Evolutionary conservation across 495 filamentous ascomycete genomes (phyloP), one percentile per base, ranked within the genome.

Genomic region (Hyphodiscus hymeniophilus): DNA sequence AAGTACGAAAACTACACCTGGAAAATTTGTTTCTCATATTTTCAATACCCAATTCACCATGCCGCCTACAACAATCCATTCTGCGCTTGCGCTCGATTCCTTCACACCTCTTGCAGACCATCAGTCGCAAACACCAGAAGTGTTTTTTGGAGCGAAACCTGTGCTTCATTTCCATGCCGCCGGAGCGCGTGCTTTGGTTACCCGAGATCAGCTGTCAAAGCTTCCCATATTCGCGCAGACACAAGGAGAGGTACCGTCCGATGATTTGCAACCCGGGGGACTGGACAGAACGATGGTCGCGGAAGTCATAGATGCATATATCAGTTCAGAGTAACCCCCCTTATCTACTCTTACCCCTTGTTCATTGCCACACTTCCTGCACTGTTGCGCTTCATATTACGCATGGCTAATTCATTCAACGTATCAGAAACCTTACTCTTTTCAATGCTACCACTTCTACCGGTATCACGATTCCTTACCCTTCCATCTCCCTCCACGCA

Each of bases 401-500:
- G n/a, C 15, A 36, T 36, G 6, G 6, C 34, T 36, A 36, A 22
- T 41, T 43, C 10, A 45, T n/a, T 26, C 17, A 12, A 26, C 16
- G 8, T 10, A 18, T 5, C 47, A 94, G 88, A 42, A 81, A 82
- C 66, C 71, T 95, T 50, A 76, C 79, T 38, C 65, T 94, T 53
- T 91, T 79, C 70, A 84, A 79, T 60, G 64, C 75, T 39, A 44
- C 75, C 16, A 69, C 68, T 38, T 65, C 71, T 26, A 66, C 64
- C 2, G 90, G 89, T 42, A 58, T 95, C 42, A 74, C 80, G 32
- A 89, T 98, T 49, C 85, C 89, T 12, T 98, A 95, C 70, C 88
- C 85, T 3, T 66, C 80, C 26, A 88, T 98, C 60, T 85, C 82
- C 23, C 79, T 97, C 8, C 92, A 98, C 64, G 92, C 90, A 7